Percentiles rank a stretch among this genome's conserved stretches.
Evolutionary conservation across 2,329 filamentous ascomycete genomes (phyloP).

Genomic region (Aspergillus hortae): DNA sequence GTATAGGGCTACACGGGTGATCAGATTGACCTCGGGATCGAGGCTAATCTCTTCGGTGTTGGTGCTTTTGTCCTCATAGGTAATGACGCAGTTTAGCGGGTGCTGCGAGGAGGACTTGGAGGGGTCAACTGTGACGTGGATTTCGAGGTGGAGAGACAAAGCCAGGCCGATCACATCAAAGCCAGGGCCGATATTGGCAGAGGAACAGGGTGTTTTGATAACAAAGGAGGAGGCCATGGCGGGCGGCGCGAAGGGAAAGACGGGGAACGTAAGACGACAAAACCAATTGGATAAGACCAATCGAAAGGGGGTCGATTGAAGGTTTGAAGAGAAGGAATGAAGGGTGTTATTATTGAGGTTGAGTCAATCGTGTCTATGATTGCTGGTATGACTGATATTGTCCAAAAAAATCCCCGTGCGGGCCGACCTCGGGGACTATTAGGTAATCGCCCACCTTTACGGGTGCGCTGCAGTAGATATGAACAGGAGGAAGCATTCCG

Average conservation of each 20-base stretch:
- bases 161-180: conserved; percentile 97
- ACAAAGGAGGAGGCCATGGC: conserved; percentile 50
- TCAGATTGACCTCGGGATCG: conserved; percentile 81
- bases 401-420: neutral
- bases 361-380: neutral
- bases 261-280: neutral
- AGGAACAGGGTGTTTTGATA: conserved; percentile 86
- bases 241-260: neutral
- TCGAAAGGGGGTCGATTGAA: neutral
- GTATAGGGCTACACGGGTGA: conserved; percentile 91
- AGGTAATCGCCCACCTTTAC: neutral
- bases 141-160: conserved; percentile 87
- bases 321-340: neutral
- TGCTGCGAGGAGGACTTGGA: conserved; percentile 36
- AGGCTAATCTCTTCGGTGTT: conserved; percentile 72
- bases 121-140: conserved; percentile 73
- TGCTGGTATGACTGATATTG: neutral
- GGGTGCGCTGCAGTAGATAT: neutral
- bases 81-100: conserved; percentile 69
- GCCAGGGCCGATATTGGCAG: conserved; percentile 93
- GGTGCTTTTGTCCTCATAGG: conserved; percentile 80
- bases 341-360: neutral
- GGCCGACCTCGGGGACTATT: conserved; percentile 15
- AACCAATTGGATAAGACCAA: neutral
- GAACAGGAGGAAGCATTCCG: neutral